Conservation (phyloP, 2,329 filamentous ascomycete species). For the Colletotrichum graminicola region DNA sequence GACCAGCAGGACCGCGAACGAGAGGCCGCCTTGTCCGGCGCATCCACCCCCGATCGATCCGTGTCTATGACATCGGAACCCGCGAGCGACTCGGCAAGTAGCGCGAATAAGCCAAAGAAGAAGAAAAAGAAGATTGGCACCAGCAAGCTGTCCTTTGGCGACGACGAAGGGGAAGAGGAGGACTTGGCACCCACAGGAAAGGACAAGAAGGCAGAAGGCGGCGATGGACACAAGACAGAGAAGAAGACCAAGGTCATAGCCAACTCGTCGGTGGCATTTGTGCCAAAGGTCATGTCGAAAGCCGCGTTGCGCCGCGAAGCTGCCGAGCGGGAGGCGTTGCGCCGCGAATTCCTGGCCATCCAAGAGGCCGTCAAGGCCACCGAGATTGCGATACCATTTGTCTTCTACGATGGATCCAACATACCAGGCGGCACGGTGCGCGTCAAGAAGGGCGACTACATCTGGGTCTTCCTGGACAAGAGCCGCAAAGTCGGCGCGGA, state of each 20-base stretch:
- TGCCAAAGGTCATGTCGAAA: constrained; percentile 79
- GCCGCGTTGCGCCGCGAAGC: constrained; percentile 83
- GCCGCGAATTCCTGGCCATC: constrained; percentile 83
- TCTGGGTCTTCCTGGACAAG: constrained; percentile 94
- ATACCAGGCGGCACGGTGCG: constrained; percentile 85
- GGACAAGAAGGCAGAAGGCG: constrained; percentile 43
- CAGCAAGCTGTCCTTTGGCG: constrained; percentile 72
- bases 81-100: constrained; percentile 50
- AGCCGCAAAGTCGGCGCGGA: constrained; percentile 92
- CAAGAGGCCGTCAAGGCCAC: constrained; percentile 91
- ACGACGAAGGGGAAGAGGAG: constrained; percentile 69
- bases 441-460: constrained; percentile 91
- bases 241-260: constrained; percentile 67
- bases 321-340: constrained; percentile 80
- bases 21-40: constrained; percentile 66
- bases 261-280: constrained; percentile 70
- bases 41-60: constrained; percentile 64
- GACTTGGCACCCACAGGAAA: constrained; percentile 42
- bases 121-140: constrained; percentile 55
- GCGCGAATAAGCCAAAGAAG: constrained; percentile 55
- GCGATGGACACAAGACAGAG: constrained; percentile 45
- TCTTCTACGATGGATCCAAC: constrained; percentile 96
- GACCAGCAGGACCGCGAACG: constrained; percentile 89
- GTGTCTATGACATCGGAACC: constrained; percentile 61
- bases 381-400: constrained; percentile 92